Evolutionary conservation across 306 rosid genomes (phyloP).

Genomic region (Inga oerstediana): DNA sequence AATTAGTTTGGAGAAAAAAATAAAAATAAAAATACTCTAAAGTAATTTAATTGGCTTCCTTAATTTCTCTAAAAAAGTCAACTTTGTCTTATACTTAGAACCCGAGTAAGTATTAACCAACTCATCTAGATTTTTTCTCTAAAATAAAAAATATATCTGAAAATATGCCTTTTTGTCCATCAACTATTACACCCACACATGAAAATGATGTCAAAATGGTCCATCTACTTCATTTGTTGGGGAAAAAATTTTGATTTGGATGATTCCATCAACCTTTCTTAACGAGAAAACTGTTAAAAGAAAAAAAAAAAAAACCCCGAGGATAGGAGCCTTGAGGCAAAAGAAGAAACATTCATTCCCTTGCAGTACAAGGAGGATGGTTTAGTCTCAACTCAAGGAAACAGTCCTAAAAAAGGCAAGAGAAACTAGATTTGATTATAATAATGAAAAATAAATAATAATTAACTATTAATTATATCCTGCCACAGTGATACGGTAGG

Average conservation of each 20-base stretch:
- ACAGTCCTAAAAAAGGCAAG: neutral
- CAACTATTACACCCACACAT: no score
- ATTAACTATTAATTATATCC: neutral
- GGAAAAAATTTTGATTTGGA: neutral
- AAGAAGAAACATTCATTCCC: neutral
- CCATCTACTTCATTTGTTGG: neutral
- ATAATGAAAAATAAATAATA: neutral
- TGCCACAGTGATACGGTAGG: neutral
- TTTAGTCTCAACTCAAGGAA: neutral
- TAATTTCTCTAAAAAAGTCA: no score
- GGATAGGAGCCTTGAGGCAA: neutral
- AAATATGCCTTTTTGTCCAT: no score
- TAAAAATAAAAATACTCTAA: no score
- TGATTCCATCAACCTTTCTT: neutral
- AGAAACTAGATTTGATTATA: neutral
- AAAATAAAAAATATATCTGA: no score
- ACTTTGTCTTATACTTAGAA: no score
- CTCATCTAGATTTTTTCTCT: no score
- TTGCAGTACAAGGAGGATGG: neutral
- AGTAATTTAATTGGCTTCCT: no score
- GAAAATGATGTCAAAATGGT: no score
- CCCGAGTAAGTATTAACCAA: no score
- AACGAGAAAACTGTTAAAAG: neutral
- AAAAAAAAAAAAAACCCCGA: neutral
- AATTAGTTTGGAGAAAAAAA: no score